phyloP scores from a whole-genome alignment of 2,329 filamentous ascomycete species.

The Fusarium sp. region DNA sequence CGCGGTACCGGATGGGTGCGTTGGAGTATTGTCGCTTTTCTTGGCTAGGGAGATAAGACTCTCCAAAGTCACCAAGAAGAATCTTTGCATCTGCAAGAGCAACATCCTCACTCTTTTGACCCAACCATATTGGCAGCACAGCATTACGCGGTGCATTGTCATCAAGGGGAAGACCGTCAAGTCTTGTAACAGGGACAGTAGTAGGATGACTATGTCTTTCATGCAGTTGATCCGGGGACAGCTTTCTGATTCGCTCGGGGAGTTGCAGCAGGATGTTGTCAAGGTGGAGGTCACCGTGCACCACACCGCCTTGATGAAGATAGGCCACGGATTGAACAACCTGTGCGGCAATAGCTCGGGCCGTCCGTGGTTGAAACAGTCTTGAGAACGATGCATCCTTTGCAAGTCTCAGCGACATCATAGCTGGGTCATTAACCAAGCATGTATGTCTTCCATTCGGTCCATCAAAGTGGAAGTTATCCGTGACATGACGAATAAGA shows the following conservation, averaged over 20 bases:
- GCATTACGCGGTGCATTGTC: conserved; percentile 34
- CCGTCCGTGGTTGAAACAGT: conserved; percentile 35
- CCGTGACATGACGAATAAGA: conserved; percentile 36
- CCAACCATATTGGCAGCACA: conserved; percentile 38
- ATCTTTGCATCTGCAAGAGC: conserved; percentile 33
- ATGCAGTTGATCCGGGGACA: conserved; percentile 35
- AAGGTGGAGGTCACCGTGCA: conserved; percentile 41
- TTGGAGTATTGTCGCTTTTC: conserved; percentile 38
- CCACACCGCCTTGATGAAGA: conserved; percentile 36
- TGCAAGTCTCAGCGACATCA: conserved; percentile 40
- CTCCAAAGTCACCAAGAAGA: conserved; percentile 38
- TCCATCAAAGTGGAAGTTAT: conserved; percentile 38
- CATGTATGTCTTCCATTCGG: conserved; percentile 41
- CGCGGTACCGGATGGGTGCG: conserved; percentile 33
- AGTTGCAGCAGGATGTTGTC: conserved; percentile 40
- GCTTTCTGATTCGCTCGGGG: conserved; percentile 29
- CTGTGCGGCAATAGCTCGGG: conserved; percentile 40
- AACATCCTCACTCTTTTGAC: conserved; percentile 38
- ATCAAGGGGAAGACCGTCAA: conserved; percentile 36
- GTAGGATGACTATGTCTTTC: conserved; percentile 23
- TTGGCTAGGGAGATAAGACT: conserved; percentile 30
- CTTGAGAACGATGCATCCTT: conserved; percentile 35
- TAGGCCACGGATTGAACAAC: conserved; percentile 36
- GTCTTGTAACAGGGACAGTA: conserved; percentile 37
- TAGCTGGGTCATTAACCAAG: conserved; percentile 40